Evolutionary conservation across 2,329 filamentous ascomycete genomes (phyloP), one percentile per base, ranked within the genome.

Genomic region (Aspergillus amoenus): DNA sequence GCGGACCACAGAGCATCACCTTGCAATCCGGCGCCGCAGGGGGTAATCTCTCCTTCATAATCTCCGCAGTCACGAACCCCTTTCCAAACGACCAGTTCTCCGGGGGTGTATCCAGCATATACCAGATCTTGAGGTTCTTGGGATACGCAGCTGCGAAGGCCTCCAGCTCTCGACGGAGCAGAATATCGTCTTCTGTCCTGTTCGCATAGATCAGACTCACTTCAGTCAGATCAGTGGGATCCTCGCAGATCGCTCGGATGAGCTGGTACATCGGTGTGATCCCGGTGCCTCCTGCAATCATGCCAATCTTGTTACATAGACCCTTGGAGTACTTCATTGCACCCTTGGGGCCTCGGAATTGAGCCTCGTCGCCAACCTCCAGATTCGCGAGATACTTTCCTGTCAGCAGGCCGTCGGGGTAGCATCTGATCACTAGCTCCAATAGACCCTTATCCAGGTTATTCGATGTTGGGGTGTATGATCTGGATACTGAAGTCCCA

Each of bases 241-340:
- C 81, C 64, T 87, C 84, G 65, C 83, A 85, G 56, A 88, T 85
- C 43, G 84, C 83, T 5, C 84, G 81, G 64, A 88, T 85, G 5
- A 88, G 70, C 65, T 88, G 84, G 66, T 78, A 84, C 80, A 53
- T 53, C 13, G 51, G 51, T 1, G 51, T 53, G n/a, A 53, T 53
- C 12, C 51, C 51, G 13, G 51, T 75, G 7, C 73, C 73, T 18
- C 74, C 73, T 6, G 73, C 73, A 18, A 76, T 68, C 73, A 76
- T 75, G 1, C 72, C 73, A 17, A 76, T 68, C 22, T 67, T 64
- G 18, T 63, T 65, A 24, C 71, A 72, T 3, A 74, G 59, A 4
- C 66, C 67, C 3, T 60, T 61, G 12, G 12, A 59, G 48, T 76
- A 76, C 15, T 60, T 57, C 62, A 74, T 74, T 1, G 67, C 64